Conservation (phyloP, 176 grass and related monocot species). For the Carex cristatella region DNA sequence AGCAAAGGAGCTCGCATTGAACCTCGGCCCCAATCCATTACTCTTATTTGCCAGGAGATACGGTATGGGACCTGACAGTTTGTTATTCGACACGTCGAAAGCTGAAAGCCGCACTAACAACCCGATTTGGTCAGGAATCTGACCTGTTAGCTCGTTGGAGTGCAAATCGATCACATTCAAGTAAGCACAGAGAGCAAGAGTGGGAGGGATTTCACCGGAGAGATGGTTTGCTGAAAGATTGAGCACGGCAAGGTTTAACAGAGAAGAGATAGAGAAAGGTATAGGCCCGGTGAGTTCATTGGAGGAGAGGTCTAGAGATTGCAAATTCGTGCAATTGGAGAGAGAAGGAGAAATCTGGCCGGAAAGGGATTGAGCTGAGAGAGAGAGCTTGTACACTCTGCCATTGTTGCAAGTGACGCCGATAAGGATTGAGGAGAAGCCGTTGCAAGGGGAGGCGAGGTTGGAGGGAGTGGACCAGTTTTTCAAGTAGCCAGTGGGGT, state of each 20-base stretch:
- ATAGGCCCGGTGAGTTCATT: slow-evolving; percentile 48
- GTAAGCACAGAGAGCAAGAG: slow-evolving; percentile 60
- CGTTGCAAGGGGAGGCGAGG: slow-evolving; percentile 54
- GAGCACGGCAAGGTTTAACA: slow-evolving; percentile 71
- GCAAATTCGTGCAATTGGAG: slow-evolving; percentile 81
- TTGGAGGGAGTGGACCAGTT: slow-evolving; percentile 47
- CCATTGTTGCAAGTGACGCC: slow-evolving; percentile 85
- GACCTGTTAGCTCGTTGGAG: slow-evolving; percentile 44
- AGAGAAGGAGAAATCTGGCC: slow-evolving; percentile 46
- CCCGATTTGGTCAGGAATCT: slow-evolving; percentile 64
- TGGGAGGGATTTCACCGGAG: slow-evolving; percentile 45
- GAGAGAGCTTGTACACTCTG: slow-evolving; percentile 70
- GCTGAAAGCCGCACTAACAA: slow-evolving; percentile 53
- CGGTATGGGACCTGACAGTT: slow-evolving; percentile 48
- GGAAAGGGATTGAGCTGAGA: slow-evolving; percentile 31
- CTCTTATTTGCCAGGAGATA: slow-evolving; percentile 54
- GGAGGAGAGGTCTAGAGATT: slow-evolving; percentile 70
- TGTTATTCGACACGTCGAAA: slow-evolving; percentile 71
- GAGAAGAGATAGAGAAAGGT: slow-evolving; percentile 39
- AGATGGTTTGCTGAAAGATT: slow-evolving; percentile 67
- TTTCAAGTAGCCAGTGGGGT: slow-evolving; percentile 19
- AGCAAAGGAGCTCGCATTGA: slow-evolving; percentile 57
- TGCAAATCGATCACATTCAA: slow-evolving; percentile 87
- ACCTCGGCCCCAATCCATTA: slow-evolving; percentile 29
- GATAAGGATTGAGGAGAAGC: slow-evolving; percentile 46